phyloP scores from a whole-genome alignment of 2,329 filamentous ascomycete genomes.

The Gaeumannomyces sp. region DNA sequence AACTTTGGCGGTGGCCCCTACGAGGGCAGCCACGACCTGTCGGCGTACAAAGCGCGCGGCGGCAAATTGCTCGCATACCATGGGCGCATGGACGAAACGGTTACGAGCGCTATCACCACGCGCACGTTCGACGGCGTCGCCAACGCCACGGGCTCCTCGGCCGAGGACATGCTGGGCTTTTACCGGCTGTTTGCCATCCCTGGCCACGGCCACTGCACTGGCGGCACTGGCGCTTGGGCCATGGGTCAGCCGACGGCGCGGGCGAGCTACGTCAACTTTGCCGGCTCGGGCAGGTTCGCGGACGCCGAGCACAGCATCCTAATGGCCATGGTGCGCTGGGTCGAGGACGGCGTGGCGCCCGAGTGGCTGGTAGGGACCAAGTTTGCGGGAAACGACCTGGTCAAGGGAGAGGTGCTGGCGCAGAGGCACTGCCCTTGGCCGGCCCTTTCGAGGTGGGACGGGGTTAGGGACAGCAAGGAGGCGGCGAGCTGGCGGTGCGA shows the following conservation, averaged over 20 bases:
- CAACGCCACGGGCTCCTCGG: slow-evolving; percentile 11
- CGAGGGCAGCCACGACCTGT: slow-evolving; percentile 35
- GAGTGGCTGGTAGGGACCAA: slow-evolving; percentile 22
- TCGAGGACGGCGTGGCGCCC: slow-evolving; percentile 34
- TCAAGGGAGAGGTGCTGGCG: slow-evolving; percentile 8
- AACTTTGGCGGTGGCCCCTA: slow-evolving; percentile 13
- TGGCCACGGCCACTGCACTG: slow-evolving; percentile 25
- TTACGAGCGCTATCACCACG: slow-evolving; percentile 25
- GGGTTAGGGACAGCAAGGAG: slow-evolving; percentile 9
- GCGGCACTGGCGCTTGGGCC: slow-evolving; percentile 21
- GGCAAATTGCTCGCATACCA: slow-evolving; percentile 48
- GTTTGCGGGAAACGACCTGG: slow-evolving; percentile 10
- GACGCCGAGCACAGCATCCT: slow-evolving; percentile 36
- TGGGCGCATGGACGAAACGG: slow-evolving; percentile 34
- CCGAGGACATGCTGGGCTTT: slow-evolving; percentile 19
- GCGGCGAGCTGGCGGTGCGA: slow-evolving; percentile 10
- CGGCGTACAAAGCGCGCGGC: slow-evolving; percentile 33
- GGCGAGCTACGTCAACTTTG: slow-evolving; percentile 1
- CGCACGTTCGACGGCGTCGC: slow-evolving; percentile 19
- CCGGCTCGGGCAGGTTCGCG: slow-evolving; percentile 6
- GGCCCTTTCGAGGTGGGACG: slow-evolving; percentile 7
- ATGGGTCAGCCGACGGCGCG: slow-evolving; percentile 17
- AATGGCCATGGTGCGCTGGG: slow-evolving; percentile 39
- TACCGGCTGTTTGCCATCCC: slow-evolving; percentile 26
- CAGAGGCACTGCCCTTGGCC: slow-evolving; percentile 12